Percentiles rank a stretch among this genome's conserved stretches.
Evolutionary conservation across 257 asterid species (phyloP).

Genomic region (Anisodus acutangulus): DNA sequence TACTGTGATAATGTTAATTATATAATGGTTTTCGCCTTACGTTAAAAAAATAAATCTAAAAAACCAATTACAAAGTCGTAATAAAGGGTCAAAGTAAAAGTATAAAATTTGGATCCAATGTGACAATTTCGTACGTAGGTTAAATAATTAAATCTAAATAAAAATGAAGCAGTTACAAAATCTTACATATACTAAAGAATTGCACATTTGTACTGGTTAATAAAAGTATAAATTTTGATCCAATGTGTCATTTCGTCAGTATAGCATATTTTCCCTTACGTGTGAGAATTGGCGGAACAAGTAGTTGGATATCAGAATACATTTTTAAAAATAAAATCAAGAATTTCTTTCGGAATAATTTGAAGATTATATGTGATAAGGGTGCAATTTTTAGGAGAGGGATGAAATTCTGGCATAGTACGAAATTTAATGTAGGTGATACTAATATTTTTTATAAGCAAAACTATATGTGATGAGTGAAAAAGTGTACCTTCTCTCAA

Average conservation of each 20-base stretch:
- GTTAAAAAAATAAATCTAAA: neutral
- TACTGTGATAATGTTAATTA: neutral
- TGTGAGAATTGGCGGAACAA: neutral
- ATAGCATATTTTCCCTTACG: neutral
- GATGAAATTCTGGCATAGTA: neutral
- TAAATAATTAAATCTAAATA: no score
- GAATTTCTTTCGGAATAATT: neutral
- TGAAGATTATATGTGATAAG: neutral
- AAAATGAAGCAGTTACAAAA: neutral
- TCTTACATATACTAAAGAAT: neutral
- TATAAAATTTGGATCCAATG: neutral
- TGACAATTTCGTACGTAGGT: no score
- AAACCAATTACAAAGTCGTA: neutral
- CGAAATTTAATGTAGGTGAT: neutral
- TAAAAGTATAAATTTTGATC: neutral
- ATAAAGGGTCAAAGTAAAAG: neutral
- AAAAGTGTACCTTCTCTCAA: no score
- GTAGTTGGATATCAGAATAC: neutral
- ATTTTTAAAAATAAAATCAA: neutral
- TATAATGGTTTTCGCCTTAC: neutral
- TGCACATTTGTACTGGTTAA: neutral
- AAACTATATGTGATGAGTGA: no score
- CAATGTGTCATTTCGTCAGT: neutral
- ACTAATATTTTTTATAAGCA: no score
- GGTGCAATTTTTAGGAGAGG: neutral